Conservation (phyloP, 495 filamentous ascomycete genomes). For the Hyaloscypha bicolor region DNA sequence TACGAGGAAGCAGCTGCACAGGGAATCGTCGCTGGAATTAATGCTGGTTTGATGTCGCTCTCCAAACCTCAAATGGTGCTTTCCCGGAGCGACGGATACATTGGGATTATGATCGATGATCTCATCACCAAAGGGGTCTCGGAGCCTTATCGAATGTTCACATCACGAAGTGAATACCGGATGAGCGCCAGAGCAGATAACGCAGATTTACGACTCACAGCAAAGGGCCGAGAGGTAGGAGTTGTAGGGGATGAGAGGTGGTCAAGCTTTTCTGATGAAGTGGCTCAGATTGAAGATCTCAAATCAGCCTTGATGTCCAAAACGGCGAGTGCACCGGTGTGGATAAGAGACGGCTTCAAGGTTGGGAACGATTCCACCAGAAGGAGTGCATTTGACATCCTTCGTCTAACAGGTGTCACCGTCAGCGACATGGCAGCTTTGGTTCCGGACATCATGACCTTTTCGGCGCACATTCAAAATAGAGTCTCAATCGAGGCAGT, state of each 20-base stretch:
- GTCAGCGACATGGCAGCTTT: slow-evolving; percentile 54
- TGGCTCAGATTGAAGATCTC: slow-evolving; percentile 65
- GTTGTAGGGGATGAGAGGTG: slow-evolving; percentile 81
- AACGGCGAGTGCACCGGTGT: slow-evolving; percentile 56
- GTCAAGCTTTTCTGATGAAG: slow-evolving; percentile 64
- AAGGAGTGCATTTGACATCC: slow-evolving; percentile 74
- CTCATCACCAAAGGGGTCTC: slow-evolving; percentile 96
- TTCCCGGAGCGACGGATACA: slow-evolving; percentile 87
- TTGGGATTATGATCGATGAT: slow-evolving; percentile 99
- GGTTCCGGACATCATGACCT: slow-evolving; percentile 55
- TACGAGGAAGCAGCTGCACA: slow-evolving; percentile 98
- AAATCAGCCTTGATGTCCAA: slow-evolving; percentile 57
- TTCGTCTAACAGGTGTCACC: slow-evolving; percentile 61
- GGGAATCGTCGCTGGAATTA: slow-evolving; percentile 89
- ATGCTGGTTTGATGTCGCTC: slow-evolving; percentile 81
- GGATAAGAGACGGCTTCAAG: slow-evolving; percentile 70
- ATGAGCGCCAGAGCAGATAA: slow-evolving; percentile 92
- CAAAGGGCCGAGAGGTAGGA: slow-evolving; percentile 73
- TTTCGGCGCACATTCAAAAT: slow-evolving; percentile 54
- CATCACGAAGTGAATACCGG: slow-evolving; percentile 91
- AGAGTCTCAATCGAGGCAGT: slow-evolving; percentile 78
- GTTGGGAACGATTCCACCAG: slow-evolving; percentile 59
- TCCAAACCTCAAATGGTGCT: slow-evolving; percentile 64
- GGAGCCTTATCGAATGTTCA: slow-evolving; percentile 99
- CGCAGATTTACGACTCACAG: slow-evolving; percentile 85